These are phyloP conservation scores for Xylaria sp. DNA, from an alignment of 2,329 filamentous ascomycete species.

Conservation along the genomic window DNA sequence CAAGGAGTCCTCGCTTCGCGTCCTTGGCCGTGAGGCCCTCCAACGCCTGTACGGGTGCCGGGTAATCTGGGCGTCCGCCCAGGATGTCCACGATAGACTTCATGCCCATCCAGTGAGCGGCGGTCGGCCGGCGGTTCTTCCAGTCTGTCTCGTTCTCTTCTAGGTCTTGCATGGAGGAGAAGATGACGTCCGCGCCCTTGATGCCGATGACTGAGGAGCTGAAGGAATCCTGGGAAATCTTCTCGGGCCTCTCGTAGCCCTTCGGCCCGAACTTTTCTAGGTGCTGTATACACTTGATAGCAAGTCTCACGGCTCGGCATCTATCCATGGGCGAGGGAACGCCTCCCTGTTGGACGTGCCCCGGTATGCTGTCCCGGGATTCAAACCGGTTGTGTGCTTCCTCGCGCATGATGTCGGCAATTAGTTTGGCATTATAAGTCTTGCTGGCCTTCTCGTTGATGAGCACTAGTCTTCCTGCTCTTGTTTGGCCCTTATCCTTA, in stretches of 20 bases:
- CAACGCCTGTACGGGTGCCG: constrained; percentile 60
- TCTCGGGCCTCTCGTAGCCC: constrained; percentile 62
- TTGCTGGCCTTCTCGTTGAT: constrained; percentile 93
- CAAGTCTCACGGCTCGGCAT: constrained; percentile 87
- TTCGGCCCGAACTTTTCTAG: constrained; percentile 80
- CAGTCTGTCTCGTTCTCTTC: constrained; percentile 92
- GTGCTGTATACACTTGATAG: constrained; percentile 94
- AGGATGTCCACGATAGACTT: constrained; percentile 86
- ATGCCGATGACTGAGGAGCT: constrained; percentile 90
- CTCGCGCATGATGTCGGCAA: constrained; percentile 94
- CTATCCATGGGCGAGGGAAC: constrained; percentile 96
- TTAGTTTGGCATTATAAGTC: constrained; percentile 91
- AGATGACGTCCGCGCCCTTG: constrained; percentile 88
- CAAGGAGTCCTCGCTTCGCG: constrained; percentile 63
- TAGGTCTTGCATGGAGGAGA: constrained; percentile 81
- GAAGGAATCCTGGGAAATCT: constrained; percentile 77
- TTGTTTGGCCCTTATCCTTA: constrained; percentile 85
- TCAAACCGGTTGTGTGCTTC: constrained; percentile 94
- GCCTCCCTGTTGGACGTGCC: constrained; percentile 93
- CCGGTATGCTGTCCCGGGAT: constrained; percentile 88
- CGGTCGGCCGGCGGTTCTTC: constrained; percentile 84
- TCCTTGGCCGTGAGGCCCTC: constrained; percentile 68
- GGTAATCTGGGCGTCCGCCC: constrained; percentile 72
- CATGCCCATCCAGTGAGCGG: constrained; percentile 85
- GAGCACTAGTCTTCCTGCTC: constrained; percentile 93